Evolutionary conservation across 2,329 filamentous ascomycete species (phyloP).

Genomic region (Fusarium sororula): DNA sequence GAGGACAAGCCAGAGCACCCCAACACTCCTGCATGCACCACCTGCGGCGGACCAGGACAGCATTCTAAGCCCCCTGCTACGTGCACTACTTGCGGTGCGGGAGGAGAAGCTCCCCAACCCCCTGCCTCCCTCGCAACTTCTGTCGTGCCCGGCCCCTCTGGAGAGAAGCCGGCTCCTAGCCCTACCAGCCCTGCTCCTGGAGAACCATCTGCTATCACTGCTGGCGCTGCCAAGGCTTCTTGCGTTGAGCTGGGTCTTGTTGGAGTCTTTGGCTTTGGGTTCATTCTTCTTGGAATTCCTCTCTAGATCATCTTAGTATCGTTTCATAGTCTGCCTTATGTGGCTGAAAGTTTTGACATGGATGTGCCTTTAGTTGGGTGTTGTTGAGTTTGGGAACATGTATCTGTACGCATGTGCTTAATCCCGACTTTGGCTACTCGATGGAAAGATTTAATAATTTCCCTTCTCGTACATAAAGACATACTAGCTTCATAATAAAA

Average conservation of each 20-base stretch:
- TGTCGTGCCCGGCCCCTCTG: background rate
- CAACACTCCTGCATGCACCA: background rate
- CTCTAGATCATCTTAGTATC: background rate
- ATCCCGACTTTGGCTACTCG: background rate
- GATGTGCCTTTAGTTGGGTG: rapidly evolving
- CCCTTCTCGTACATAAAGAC: background rate
- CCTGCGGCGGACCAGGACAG: background rate
- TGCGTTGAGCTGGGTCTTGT: background rate
- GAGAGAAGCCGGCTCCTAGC: background rate
- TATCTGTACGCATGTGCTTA: background rate
- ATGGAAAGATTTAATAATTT: background rate
- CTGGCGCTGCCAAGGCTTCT: background rate
- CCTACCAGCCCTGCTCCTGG: background rate
- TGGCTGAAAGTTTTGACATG: background rate
- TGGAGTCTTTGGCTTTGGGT: background rate
- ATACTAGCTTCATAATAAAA: background rate
- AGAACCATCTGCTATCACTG: background rate
- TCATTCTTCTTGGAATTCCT: background rate
- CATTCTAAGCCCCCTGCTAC: background rate
- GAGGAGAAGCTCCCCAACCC: background rate
- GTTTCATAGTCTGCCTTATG: rapidly evolving
- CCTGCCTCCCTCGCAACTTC: background rate
- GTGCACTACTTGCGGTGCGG: background rate
- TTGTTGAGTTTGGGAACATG: background rate
- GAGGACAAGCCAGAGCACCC: background rate